A percentile compares a stretch with the other conserved stretches of the same genome.
phyloP scores from a whole-genome alignment of 352 stramenopile genomes.

The Globisporangium canariense region DNA sequence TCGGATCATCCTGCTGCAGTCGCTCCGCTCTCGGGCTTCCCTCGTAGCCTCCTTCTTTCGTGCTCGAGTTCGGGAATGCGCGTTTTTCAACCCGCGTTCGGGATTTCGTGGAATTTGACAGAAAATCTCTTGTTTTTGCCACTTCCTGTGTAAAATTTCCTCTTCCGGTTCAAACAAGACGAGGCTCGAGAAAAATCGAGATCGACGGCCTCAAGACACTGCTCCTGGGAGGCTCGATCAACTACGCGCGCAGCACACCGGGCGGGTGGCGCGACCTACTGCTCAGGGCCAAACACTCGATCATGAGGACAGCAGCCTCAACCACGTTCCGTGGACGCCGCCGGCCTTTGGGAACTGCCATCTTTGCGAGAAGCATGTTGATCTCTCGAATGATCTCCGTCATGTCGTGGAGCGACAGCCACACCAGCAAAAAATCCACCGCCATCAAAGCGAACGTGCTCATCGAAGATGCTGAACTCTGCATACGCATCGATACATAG shows the following conservation, averaged over 20 bases:
- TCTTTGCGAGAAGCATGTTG: not conserved
- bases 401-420: slow-evolving; percentile 35
- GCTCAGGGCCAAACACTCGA: not conserved
- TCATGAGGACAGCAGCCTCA: not conserved
- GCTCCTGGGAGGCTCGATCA: no score
- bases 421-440: slow-evolving; percentile 33
- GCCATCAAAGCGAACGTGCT: slow-evolving; percentile 29
- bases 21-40: not conserved
- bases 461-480: slow-evolving; percentile 22
- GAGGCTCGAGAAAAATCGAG: no score
- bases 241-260: no score
- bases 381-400: not conserved
- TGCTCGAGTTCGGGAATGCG: not conserved
- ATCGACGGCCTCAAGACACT: no score
- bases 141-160: no score
- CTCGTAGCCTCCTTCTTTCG: not conserved
- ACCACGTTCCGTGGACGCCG: not conserved
- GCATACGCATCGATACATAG: slow-evolving; percentile 39
- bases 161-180: no score
- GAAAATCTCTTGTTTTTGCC: no score
- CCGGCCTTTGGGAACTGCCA: not conserved
- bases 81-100: not conserved
- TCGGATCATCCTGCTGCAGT: slow-evolving; percentile 51
- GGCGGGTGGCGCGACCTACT: no score
- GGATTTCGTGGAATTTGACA: no score